Base-by-base conservation (phyloP, 805 yeast genomes). In the Wickerhamiella brachini region DNA sequence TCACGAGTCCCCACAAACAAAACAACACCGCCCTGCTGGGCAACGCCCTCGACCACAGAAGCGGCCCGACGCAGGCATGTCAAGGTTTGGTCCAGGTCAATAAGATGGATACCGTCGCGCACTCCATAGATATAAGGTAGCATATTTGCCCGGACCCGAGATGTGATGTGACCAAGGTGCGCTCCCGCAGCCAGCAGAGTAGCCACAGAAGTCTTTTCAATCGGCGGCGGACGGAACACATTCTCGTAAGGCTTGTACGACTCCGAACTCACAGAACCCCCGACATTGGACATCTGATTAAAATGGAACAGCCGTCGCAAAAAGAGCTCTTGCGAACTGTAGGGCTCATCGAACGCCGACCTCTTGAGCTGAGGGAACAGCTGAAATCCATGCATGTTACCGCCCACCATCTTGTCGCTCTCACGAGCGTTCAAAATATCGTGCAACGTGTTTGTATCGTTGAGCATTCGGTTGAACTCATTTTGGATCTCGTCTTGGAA, bases 151-250 rank as follows among this genome's bases (percentile, higher is more conserved):
- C 94, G 79, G 37, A 67, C 54, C 54, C 82, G 71, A 2, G 83
- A 72, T 37, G 79, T 82, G n/a, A 95, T 76, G 59, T 90, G 97
- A 26, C 98, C 98, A 58, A 93, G 71, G 66, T 93, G 98, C 45
- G 90, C 90, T 49, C 96, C 97, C 0, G 97, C 86, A 3, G 96
- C 90, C 66, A 90, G 65, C 49, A 93, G 73, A 52, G 79, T 79
- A 29, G 86, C 71, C 38, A 88, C 71, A 2, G 90, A 74, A 12
- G 85, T 64, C 51, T 84, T 78, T 21, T 74, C 67, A 21, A 79
- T 70, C 13, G 71, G 59, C 37, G 76, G 70, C 17, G 95, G 95
- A 22, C 71, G 68, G 45, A 72, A 70, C 29, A 81, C 71, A 54
- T 84, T 84, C 54, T 75, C 72, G 61, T 81, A 80, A 17, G 95